Conservation (phyloP, 352 stramenopile species). For the Globisporangium splendens region DNA sequence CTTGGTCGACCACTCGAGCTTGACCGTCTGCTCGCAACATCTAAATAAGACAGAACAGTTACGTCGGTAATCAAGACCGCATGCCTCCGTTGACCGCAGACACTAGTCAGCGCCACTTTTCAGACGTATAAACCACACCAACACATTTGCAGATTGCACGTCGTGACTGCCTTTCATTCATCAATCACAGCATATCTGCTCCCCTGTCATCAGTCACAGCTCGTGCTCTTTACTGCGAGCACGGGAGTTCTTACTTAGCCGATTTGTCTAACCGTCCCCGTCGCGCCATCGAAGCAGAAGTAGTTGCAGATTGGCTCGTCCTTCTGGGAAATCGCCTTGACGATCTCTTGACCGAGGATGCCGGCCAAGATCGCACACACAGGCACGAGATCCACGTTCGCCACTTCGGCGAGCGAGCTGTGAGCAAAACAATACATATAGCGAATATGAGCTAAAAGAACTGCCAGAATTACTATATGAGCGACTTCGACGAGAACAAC, state of each 20-base stretch:
- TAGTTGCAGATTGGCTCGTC: constrained; percentile 96
- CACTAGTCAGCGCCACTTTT: too few relatives aligned
- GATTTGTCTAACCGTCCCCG: constrained; percentile 56
- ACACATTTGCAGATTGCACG: too few relatives aligned
- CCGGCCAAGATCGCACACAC: constrained; percentile 95
- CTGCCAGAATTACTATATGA: background rate
- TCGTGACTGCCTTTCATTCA: too few relatives aligned
- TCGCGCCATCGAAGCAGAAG: constrained; percentile 90
- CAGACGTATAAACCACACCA: too few relatives aligned
- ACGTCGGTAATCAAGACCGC: too few relatives aligned
- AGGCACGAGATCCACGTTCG: constrained; percentile 74
- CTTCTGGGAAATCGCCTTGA: constrained; percentile 97
- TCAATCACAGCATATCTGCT: too few relatives aligned
- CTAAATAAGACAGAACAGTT: too few relatives aligned
- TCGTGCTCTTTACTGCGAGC: too few relatives aligned
- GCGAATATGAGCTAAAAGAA: background rate
- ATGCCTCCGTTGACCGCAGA: too few relatives aligned
- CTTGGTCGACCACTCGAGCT: too few relatives aligned
- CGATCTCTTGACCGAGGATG: constrained; percentile 96
- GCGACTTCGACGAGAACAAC: background rate
- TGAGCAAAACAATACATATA: background rate
- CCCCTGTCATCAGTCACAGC: too few relatives aligned
- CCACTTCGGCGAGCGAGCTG: constrained; percentile 40
- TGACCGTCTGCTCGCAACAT: too few relatives aligned
- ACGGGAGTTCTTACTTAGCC: constrained; percentile 21